A percentile compares a stretch with the other conserved stretches of the same genome.
These are phyloP conservation scores for Byssochlamys sp. DNA, from an alignment of 2,329 filamentous ascomycete genomes.

Conservation along the genomic window DNA sequence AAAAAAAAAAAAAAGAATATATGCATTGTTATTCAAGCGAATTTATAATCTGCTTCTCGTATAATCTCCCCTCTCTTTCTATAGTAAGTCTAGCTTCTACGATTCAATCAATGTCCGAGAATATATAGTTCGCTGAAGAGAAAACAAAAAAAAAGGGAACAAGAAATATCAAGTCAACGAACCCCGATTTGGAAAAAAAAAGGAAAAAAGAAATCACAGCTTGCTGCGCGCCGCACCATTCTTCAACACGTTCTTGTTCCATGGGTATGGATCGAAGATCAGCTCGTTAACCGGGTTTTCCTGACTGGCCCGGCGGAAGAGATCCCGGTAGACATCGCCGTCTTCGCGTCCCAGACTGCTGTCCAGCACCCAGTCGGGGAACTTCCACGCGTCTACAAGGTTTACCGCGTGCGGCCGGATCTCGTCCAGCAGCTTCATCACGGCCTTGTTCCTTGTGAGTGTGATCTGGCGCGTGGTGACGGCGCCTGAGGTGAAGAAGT, in stretches of 20 bases:
- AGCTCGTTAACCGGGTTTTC: constrained; percentile 64
- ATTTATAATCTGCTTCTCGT: too few species aligned
- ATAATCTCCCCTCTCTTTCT: too few species aligned
- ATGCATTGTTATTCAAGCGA: too few species aligned
- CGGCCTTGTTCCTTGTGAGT: constrained; percentile 55
- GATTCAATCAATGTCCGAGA: too few species aligned
- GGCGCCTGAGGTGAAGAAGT: constrained; percentile 63
- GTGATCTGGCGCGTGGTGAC: constrained; percentile 64
- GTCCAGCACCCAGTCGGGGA: constrained; percentile 70
- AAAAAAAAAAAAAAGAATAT: too few species aligned
- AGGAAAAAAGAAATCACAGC: constrained; percentile 17
- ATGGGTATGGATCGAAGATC: constrained; percentile 52
- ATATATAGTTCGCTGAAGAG: too few species aligned
- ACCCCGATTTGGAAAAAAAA: neutral
- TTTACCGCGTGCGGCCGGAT: constrained; percentile 63
- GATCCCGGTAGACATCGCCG: constrained; percentile 67
- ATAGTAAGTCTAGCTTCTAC: too few species aligned
- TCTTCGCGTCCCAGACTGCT: constrained; percentile 60
- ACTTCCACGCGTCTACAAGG: constrained; percentile 65
- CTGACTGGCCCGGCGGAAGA: constrained; percentile 63
- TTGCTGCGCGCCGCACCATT: constrained; percentile 35
- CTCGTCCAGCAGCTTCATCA: constrained; percentile 61
- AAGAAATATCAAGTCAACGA: neutral
- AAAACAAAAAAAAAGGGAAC: neutral
- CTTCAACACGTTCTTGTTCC: constrained; percentile 48